Base-by-base conservation (phyloP, 2,329 filamentous ascomycete genomes). In the Aureobasidium sp. region DNA sequence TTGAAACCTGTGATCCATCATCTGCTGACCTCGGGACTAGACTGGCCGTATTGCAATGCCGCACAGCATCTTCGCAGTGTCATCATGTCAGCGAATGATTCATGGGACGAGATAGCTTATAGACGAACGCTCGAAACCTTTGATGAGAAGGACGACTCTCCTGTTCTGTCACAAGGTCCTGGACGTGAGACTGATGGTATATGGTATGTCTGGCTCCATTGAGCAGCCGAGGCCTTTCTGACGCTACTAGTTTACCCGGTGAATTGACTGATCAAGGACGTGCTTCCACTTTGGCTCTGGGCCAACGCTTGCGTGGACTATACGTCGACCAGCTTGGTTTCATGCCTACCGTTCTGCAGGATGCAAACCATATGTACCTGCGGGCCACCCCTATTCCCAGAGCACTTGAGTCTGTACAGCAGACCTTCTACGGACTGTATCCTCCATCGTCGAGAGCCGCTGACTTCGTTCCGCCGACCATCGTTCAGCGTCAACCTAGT, bases 31-130 rank as follows among this genome's bases (percentile, higher is more conserved):
- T 52, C 30, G 4, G 6, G 29, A 7, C 9, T 65, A 80, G 81
- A 86, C 75, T 99, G 94, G 94, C 91, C 94, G 1, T 97, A 97
- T 76, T 99, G 94, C 77, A 83, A 84, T 66, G 84, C 87, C 61
- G 89, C 89, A 27, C 83, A 85, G 63, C 86, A 87, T 66, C 82
- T 97, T 71, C 84, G 80, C 30, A 83, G 83, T 63, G 80, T 84
- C 63, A 80, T 86, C 29, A 77, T 84, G 65, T 77, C 77, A 42
- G 81, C 76, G 49, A 79, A 80, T 61, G 80, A 80, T 69, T 71
- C 76, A 58, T 87, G 83, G 83, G 81, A 85, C 67, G 76, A 76
- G 1, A 77, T 88, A 63, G 78, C 81, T 67, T 88, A 84, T 76
- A 78, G 86, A 67, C 84, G 91, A 64, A 85, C 88, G 50, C 81